Base-by-base conservation (phyloP, 345 rosid species). In the Eucalyptus tenuipes region DNA sequence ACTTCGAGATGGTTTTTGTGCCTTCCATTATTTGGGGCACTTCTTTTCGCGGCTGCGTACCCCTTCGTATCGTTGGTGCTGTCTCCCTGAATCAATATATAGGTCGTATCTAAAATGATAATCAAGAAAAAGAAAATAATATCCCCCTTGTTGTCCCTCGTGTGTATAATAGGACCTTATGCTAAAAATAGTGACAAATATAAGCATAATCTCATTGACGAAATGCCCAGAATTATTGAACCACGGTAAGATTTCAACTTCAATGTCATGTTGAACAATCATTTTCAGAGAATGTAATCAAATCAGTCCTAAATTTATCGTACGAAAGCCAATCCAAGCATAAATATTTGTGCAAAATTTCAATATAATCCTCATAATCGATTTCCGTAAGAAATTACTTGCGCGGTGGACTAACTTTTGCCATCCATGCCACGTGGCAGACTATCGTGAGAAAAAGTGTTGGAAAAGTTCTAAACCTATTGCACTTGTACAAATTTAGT, bases 351-450 rank as follows among this genome's bases (percentile, higher is more conserved):
- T 2, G 2, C 25, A 10, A 71, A 71, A 33, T 75, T 75, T 2
- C 3, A 10, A 40, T 75, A 5, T 6, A 75, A 7, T 20, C 10
- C 15, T 22, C 27, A 3, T 7, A 2, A 7, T 7, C 7, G 5
- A 75, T 75, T 40, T 11, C 0, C 5, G 0, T 2, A 2, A 4
- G 9, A 20, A 20, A 40, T 75, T 75, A 1, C 5, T 20, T 24
- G 24, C 13, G 2, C 1, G 2, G 47, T 25, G 4, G 42, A 6
- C 2, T 7, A 12, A 40, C 20, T 52, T 52, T 52, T 52, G 24
- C 2, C 20, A 52, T 24, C 57, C 57, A 52, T 52, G 57, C 24
- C 42, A 71, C 7, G 2, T 20, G 45, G 8, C 8, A 20, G 0
- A 4, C 5, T 24, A 0, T 24, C 25, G 0, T 52, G 57, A 2